Conservation (phyloP, 352 stramenopile species). For the Phytophthora foliorum region DNA sequence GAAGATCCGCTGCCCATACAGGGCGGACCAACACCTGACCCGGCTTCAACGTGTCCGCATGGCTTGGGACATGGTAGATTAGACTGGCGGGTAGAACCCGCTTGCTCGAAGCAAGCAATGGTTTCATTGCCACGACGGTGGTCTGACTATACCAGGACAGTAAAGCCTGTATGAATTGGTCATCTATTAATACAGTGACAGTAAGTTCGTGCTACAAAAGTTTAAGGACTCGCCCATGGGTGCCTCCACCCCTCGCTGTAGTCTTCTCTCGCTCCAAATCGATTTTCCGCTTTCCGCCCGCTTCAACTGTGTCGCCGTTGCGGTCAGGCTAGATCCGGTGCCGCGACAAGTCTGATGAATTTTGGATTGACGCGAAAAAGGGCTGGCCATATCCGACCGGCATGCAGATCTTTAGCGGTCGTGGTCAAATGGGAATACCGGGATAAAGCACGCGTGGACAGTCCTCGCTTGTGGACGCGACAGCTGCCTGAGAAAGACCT, state of each 20-base stretch:
- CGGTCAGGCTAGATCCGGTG: constrained; percentile 27
- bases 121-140: not conserved
- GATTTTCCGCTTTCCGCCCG: constrained; percentile 2
- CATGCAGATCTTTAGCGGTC: constrained; percentile 17
- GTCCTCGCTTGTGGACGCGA: constrained; percentile 5
- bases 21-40: constrained; percentile 14
- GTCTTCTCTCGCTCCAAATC: constrained; percentile 5
- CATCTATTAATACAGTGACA: not conserved
- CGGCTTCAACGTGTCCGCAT: constrained; percentile 31
- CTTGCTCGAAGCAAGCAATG: constrained; percentile 4
- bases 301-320: constrained; percentile 16
- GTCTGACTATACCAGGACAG: too few species aligned
- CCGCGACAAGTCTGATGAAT: constrained; percentile 32
- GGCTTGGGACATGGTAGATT: constrained; percentile 35
- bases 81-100: constrained; percentile 6
- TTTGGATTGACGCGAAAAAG: constrained; percentile 33
- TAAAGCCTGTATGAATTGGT: too few species aligned
- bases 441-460: constrained; percentile 23
- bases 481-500: constrained; percentile 41
- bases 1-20: constrained; percentile 13
- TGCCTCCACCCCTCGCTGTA: not conserved
- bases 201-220: not conserved
- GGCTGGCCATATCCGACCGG: constrained; percentile 13
- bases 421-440: constrained; percentile 17
- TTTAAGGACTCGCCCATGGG: not conserved